Conservation (phyloP, 495 filamentous ascomycete genomes). For the Tetracladium marchalianum region DNA sequence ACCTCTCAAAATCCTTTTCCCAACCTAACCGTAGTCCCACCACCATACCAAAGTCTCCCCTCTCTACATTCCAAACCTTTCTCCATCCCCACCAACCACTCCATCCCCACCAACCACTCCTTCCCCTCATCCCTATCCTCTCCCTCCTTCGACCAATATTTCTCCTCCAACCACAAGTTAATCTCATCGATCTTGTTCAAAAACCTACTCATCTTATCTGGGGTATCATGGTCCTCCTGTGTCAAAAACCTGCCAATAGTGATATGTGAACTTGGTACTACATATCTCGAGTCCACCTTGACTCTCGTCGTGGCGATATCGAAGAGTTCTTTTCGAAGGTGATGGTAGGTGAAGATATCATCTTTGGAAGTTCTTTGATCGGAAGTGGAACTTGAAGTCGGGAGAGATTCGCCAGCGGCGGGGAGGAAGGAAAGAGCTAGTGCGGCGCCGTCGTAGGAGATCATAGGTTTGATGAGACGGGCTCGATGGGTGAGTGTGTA, state of each 20-base stretch:
- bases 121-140: conserved; percentile 25
- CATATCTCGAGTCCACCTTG: conserved; percentile 61
- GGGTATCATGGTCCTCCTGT: conserved; percentile 30
- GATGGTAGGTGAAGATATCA: conserved; percentile 76
- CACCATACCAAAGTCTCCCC: conserved; percentile 78
- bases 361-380: conserved; percentile 21
- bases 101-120: conserved; percentile 2
- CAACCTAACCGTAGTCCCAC: conserved; percentile 49
- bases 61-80: conserved; percentile 55
- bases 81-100: conserved; percentile 28
- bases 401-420: conserved; percentile 44
- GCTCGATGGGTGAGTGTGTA: conserved; percentile 53
- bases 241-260: conserved; percentile 74
- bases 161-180: conserved; percentile 56
- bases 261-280: conserved; percentile 79
- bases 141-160: conserved; percentile 52
- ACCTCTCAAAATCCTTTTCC: conserved; percentile 49
- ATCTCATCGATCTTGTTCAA: conserved; percentile 62
- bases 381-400: conserved; percentile 11
- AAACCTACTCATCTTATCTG: conserved; percentile 44
- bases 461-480: conserved; percentile 67
- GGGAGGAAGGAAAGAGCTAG: conserved; percentile 82
- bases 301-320: conserved; percentile 49
- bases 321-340: conserved; percentile 73
- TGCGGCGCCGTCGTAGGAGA: conserved; percentile 78